Base-by-base conservation (phyloP, 371 early-diverging fungal genomes). In the Saksenaea oblongispora region DNA sequence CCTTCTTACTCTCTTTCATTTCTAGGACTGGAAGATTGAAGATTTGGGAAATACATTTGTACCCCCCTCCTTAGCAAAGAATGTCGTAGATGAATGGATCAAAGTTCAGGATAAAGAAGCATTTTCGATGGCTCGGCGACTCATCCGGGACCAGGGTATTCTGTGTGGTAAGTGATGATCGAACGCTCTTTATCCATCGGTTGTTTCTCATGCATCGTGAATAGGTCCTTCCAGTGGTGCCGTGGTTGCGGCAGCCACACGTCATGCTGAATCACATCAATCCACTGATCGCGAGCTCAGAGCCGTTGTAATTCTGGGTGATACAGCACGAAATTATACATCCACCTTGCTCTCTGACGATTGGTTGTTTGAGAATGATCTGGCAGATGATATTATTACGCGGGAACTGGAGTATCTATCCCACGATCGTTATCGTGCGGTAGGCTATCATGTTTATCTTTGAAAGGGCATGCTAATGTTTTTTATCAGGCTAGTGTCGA, bases 11-110 rank as follows among this genome's bases (percentile, higher is more conserved):
- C 1, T 5, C 0, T 13, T 61, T 3, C 2, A 54, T 31, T 71
- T 71, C 34, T 71, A 85, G 63, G 84, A 84, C 36, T 92, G 92
- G 89, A 83, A 84, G 53, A 72, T 92, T 22, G 93, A 93, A 69
- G 93, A 92, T 60, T 74, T 92, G 17, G 93, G 93, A 3, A 87
- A 82, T 55, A 86, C 80, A 54, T 87, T 87, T 73, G 78, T 87
- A 0, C 92, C 93, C 10, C 62, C 73, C 2, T 76, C 84, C 2
- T 63, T 93, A 35, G 84, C 86, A 36, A 71, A 66, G n/a, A 58
- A 65, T 2, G 57, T 83, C 17, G 79, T 92, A 0, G 93, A 92
- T 63, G 74, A 72, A 59, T 93, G 93, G 93, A 64, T 87, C 47
- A 84, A 89, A 62, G 78, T 91, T 18, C 80, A 82, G 31, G 93